Base-by-base conservation (phyloP, 768 basidiomycete species). In the Suillus subaureus region DNA sequence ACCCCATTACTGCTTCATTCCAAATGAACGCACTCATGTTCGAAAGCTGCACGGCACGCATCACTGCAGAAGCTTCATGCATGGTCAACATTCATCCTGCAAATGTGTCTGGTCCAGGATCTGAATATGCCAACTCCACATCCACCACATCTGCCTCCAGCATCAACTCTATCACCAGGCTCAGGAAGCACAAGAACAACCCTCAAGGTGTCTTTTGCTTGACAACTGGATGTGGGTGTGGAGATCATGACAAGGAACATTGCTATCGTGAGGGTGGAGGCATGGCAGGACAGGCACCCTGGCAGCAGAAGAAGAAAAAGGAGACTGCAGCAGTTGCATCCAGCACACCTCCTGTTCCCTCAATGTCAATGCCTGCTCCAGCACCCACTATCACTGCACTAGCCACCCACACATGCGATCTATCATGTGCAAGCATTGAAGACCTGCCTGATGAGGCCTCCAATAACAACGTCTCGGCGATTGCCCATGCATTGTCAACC, bases 241-340 rank as follows among this genome's bases (percentile, higher is more conserved):
- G 40, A 21, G 60, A 42, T 45, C 60, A 61, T 15, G 40, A 61
- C 6, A 28, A 35, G 8, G 31, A 33, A 9, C 37, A 61, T 26
- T 61, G 37, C 16, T 61, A n/a, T 47, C 8, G 13, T 21, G 40
- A 33, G 8, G 60, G 60, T 45, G 60, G 60, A 9, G 60, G 60
- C 7, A 61, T 61, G 60, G 60, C 31, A 26, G 39, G 60, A 35
- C 31, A 31, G 31, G 31, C 31, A 4, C 31, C 31, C 31, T 31
- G 31, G 31, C 31, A 40, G 40, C 37, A 61, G 55, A 56, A 56
- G 35, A 56, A 56, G 55, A 56, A 56, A 9, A 37, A 56, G 35
- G 28, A 31, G 11, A 37, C 55, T 0, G 4, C 12, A 12, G 55
- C 55, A 6, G 43, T 45, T 45, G 43, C 43, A 4, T 7, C 43